phyloP scores from a whole-genome alignment of 106 monocot species.

The Acorus gramineus region DNA sequence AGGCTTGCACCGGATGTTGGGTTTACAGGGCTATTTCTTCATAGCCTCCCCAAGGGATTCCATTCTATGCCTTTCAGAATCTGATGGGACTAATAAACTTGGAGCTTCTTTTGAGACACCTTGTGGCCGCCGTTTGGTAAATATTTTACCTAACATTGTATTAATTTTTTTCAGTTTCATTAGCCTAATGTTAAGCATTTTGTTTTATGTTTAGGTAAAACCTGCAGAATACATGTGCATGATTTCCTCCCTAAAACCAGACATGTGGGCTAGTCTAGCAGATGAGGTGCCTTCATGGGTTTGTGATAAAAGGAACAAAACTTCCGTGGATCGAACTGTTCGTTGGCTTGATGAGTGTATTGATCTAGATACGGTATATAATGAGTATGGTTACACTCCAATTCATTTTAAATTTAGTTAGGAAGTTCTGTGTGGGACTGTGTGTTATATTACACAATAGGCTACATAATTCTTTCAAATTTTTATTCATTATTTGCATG shows the following conservation, averaged over 20 bases:
- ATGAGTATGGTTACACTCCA: neutral
- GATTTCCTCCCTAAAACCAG: slow-evolving; percentile 67
- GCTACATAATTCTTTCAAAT: no score
- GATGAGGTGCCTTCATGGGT: slow-evolving; percentile 98
- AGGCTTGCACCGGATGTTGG: slow-evolving; percentile 62
- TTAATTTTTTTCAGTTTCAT: neutral
- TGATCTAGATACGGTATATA: slow-evolving; percentile 49
- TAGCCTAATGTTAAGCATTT: neutral
- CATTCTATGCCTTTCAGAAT: slow-evolving; percentile 62
- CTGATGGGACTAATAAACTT: slow-evolving; percentile 54
- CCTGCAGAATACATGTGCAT: slow-evolving; percentile 66
- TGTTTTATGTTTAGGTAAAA: slow-evolving; percentile 37
- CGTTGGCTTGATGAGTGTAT: slow-evolving; percentile 94
- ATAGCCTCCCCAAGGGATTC: slow-evolving; percentile 75
- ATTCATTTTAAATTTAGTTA: neutral
- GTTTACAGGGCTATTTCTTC: slow-evolving; percentile 52
- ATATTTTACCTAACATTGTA: neutral
- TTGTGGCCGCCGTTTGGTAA: slow-evolving; percentile 65
- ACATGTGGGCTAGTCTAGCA: slow-evolving; percentile 86
- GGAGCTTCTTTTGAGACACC: slow-evolving; percentile 95
- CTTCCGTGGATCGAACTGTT: slow-evolving; percentile 82
- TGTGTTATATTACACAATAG: no score
- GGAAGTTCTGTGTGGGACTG: no score
- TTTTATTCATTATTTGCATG: no score
- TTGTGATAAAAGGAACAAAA: slow-evolving; percentile 68